Percentiles rank a stretch among this genome's conserved stretches.
Evolutionary conservation across 805 yeast genomes (phyloP).

Genomic region (Schwanniomyces occidentalis): DNA sequence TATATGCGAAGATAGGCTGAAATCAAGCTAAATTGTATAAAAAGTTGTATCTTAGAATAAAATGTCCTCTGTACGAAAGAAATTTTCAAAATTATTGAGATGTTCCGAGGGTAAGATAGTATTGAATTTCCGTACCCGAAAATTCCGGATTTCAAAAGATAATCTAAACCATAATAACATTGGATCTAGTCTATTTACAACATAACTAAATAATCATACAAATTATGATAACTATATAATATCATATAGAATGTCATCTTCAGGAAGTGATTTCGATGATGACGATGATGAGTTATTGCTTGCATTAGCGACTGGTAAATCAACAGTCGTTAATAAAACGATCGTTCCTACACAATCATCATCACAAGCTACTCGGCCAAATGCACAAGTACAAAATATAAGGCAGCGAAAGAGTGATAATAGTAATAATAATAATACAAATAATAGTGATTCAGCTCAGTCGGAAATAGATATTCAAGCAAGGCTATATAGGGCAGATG

Average conservation of each 20-base stretch:
- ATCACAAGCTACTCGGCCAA: slow-evolving; percentile 6
- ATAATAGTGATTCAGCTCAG: neutral
- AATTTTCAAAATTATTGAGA: too few relatives aligned
- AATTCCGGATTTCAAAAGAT: too few relatives aligned
- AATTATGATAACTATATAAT: neutral
- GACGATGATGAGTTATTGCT: slow-evolving; percentile 47
- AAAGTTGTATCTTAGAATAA: too few relatives aligned
- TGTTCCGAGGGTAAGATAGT: too few relatives aligned
- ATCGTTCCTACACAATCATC: slow-evolving; percentile 10
- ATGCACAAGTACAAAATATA: slow-evolving; percentile 2
- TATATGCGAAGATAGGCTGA: too few relatives aligned
- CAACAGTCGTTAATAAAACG: slow-evolving; percentile 11
- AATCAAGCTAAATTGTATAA: too few relatives aligned
- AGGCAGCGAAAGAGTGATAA: too few relatives aligned
- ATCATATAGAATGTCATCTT: slow-evolving; percentile 5
- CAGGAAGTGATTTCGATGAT: slow-evolving; percentile 33
- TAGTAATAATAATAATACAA: slow-evolving; percentile 4
- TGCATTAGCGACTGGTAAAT: slow-evolving; percentile 41
- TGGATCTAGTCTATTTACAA: too few relatives aligned
- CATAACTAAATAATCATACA: too few relatives aligned
- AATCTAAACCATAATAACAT: too few relatives aligned
- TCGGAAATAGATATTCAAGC: slow-evolving; percentile 19
- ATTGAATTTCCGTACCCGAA: too few relatives aligned
- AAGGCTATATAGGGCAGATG: slow-evolving; percentile 56
- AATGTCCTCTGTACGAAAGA: too few relatives aligned